Base-by-base conservation (phyloP, 2,329 filamentous ascomycete species). In the Xylariaceae sp. region DNA sequence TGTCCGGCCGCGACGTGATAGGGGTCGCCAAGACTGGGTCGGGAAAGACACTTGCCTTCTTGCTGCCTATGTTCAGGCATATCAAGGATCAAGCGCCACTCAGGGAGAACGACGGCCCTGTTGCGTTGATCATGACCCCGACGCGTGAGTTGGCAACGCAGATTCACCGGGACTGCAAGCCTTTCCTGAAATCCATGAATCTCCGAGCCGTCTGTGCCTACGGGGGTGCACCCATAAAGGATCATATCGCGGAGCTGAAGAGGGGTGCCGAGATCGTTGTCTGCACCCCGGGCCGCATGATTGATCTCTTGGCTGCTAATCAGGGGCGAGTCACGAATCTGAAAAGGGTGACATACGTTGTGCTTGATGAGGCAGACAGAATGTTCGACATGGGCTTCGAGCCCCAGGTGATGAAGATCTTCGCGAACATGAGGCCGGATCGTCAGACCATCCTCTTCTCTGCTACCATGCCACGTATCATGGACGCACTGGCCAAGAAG, bases 341-440 rank as follows among this genome's bases (percentile, higher is more conserved):
- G 36, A 79, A 75, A 46, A 76, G 92, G 43, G 86, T 94, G 10
- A 92, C 87, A 0, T 98, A 96, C 56, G 79, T 95, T 16, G 92
- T 98, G 9, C 75, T 98, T 24, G 92, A 98, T 55, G 92, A 98
- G 63, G 92, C 92, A 30, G 92, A 98, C 60, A 83, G 92, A 42
- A 96, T 98, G 92, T 95, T 96, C 56, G 92, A 98, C 58, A 96
- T 98, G 92, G 92, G 92, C 11, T 98, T 98, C 53, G 90, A 94
- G 61, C 90, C 92, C 2, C 92, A 98, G 58, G 89, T 98, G 34
- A 92, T 92, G 77, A 95, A 94, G 60, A 92, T 98, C 38, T 80
- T 96, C 55, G 78, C 79, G 45, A 94, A 92, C 51, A 83, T 94
- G 56, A 81, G 92, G 30, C 89, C 92, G 1, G 85, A 95, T 56